These are phyloP conservation scores for Cylindrotheca fusiformis DNA, from an alignment of 108 stramenopile species.

Conservation along the genomic window DNA sequence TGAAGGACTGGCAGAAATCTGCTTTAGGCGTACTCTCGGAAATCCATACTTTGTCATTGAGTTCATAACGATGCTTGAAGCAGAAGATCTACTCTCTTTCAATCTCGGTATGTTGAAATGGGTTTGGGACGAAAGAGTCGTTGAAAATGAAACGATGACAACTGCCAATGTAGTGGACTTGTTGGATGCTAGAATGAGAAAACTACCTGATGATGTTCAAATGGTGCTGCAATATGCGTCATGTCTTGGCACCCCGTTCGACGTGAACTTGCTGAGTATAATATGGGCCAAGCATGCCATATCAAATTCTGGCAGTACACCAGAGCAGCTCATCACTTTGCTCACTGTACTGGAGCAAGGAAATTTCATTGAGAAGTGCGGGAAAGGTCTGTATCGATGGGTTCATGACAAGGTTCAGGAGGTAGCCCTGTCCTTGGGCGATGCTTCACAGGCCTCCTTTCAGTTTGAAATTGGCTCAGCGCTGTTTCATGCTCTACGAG, in stretches of 20 bases:
- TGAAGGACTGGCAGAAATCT: not conserved
- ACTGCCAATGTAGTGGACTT: constrained; percentile 43
- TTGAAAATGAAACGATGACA: constrained; percentile 9
- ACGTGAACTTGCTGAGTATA: not conserved
- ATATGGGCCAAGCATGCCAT: not conserved
- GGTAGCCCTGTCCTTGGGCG: constrained; percentile 19
- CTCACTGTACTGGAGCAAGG: not conserved
- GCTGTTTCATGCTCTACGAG: constrained; percentile 1
- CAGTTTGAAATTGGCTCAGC: constrained; percentile 3
- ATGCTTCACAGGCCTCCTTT: not conserved
- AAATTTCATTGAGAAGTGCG: not conserved
- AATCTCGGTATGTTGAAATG: constrained; percentile 3
- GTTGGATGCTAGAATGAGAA: constrained; percentile 30
- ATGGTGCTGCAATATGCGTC: constrained; percentile 11
- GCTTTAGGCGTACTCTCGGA: constrained; percentile 24
- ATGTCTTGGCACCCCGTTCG: constrained; percentile 17
- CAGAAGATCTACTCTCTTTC: constrained; percentile 1
- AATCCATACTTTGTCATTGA: constrained; percentile 35
- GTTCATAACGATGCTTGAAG: constrained; percentile 12
- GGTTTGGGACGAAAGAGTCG: not conserved
- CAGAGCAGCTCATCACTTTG: not conserved
- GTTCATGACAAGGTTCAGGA: constrained; percentile 34
- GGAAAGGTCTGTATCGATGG: not conserved
- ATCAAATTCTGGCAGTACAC: not conserved
- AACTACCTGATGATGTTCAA: constrained; percentile 1